Base-by-base conservation (phyloP, 2,329 filamentous ascomycete species). In the Cercospora berteroae region DNA sequence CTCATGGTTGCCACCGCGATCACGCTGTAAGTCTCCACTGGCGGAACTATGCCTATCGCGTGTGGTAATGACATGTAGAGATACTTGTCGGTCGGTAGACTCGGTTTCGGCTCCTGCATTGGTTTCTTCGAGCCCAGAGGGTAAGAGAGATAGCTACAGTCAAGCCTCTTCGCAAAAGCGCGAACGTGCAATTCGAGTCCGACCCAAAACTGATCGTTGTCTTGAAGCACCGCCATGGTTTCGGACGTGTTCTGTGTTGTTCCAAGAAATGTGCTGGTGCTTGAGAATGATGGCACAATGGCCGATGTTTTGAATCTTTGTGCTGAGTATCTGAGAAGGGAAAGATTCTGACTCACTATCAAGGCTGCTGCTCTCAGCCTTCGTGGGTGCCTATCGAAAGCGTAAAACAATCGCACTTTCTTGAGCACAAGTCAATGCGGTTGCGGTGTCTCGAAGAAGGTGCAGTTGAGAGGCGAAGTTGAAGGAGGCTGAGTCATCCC, bases 1-100 rank as follows among this genome's bases (percentile, higher is more conserved):
- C 52, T 64, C 62, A 70, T 72, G n/a, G 71, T 67, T 42, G 60
- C 67, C 16, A 70, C 66, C 60, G 65, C 71, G 18, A 73, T 62
- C 12, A 75, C 52, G 18, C 52, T 44, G 13, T 52, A 33, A 27
- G n/a, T 33, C 23, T 66, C 31, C 31, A 25, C 18, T 18, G 39
- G 20, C 39, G 64, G 59, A 57, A 63, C 29, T 5, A 59, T 62
- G 16, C 58, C 59, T 13, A 62, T 57, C 3, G 59, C 50, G 27
- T 62, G 64, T 33, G 64, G 58, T n/a, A 64, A 31, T 39, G 52
- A 52, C 52, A 64, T 58, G 36, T 64, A 64, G 52, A 64, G 61
- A 44, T 64, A 36, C 20, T 57, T 64, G 16, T 64, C 61, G 13
- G 52, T 64, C 2, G 52, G 61, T 29, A 52, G 13, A 31, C 61